phyloP scores from a whole-genome alignment of 495 filamentous ascomycete genomes.

The Glarea lozoyensis region DNA sequence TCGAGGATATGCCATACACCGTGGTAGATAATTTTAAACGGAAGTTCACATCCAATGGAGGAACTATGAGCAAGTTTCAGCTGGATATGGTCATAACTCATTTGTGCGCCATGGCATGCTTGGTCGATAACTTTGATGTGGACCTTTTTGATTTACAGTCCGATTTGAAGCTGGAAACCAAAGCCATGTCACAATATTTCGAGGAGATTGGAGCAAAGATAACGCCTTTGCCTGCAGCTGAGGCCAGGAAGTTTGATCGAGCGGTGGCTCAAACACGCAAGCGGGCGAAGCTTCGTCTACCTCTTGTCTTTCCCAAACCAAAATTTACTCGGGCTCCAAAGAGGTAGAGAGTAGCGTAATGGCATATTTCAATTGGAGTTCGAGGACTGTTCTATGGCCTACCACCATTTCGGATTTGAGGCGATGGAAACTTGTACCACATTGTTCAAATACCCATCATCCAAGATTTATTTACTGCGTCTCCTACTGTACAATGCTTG shows the following conservation, averaged over 20 bases:
- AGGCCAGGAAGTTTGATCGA: constrained; percentile 45
- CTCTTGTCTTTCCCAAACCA: constrained; percentile 70
- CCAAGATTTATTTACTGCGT: too few species aligned
- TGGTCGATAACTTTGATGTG: constrained; percentile 69
- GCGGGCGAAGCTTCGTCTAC: constrained; percentile 63
- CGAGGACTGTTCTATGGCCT: too few species aligned
- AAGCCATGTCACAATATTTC: constrained; percentile 60
- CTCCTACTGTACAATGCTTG: too few species aligned
- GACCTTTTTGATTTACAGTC: constrained; percentile 67
- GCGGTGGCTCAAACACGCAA: constrained; percentile 51
- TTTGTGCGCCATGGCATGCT: constrained; percentile 55
- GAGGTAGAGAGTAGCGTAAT: too few species aligned
- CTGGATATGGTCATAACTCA: constrained; percentile 57
- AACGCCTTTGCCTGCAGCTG: constrained; percentile 36
- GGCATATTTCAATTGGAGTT: too few species aligned
- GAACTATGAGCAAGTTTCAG: constrained; percentile 52
- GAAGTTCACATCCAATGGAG: constrained; percentile 59
- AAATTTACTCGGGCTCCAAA: constrained; percentile 4
- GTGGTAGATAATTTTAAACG: constrained; percentile 60
- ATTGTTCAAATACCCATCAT: too few species aligned
- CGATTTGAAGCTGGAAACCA: constrained; percentile 68
- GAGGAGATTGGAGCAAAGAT: constrained; percentile 70
- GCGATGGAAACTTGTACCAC: too few species aligned
- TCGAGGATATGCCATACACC: constrained; percentile 45
- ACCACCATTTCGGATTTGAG: too few species aligned